Evolutionary conservation across 2,329 filamentous ascomycete genomes (phyloP), one percentile per base, ranked within the genome.

Genomic region (Aplosporella prunicola): DNA sequence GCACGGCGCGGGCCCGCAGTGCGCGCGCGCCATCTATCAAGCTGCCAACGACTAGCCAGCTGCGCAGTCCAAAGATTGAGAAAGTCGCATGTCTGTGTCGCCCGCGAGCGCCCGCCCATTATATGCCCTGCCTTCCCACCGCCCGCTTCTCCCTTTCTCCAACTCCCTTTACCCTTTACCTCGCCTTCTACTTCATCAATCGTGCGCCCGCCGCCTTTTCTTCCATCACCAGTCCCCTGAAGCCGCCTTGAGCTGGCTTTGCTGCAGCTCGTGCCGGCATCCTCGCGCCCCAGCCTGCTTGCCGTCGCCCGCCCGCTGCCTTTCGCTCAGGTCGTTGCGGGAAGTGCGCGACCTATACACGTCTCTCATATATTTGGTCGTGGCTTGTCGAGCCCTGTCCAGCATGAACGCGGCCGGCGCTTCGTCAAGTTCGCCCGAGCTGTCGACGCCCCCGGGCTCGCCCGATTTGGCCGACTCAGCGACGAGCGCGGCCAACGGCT

Each of bases 401-500:
- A 45, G 47, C 32, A 60, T 58, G 56, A 31, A 22, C 11, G 52
- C 53, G 38, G 43, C 43, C 27, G 37, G 37, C 39, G 49, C 54
- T 31, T 53, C 50, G 46, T 52, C 52, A 24, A 57, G 53, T 34
- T 58, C 57, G 43, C 53, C 54, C 18, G 57, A 52, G 40, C 56
- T 56, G 45, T 58, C 55, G 32, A 52, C 43, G n/a, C 43, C 43
- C 24, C 58, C 58, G 36, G 55, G 60, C 50, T 59, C 55, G 50
- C 57, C 57, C 14, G 40, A 42, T 16, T 13, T 34, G 13, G 28
- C 28, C 32, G 18, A 20, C 15, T 28, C 30, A 13, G 30, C 20
- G 15, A 26, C 27, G 15, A 32, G 38, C 33, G 34, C 25, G 27
- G 27, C 35, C 35, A 55, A 40, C 52, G 50, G 39, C 45, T 55